These are phyloP conservation scores for Phialophora macrospora DNA, from an alignment of 2,329 filamentous ascomycete species.

Conservation along the genomic window DNA sequence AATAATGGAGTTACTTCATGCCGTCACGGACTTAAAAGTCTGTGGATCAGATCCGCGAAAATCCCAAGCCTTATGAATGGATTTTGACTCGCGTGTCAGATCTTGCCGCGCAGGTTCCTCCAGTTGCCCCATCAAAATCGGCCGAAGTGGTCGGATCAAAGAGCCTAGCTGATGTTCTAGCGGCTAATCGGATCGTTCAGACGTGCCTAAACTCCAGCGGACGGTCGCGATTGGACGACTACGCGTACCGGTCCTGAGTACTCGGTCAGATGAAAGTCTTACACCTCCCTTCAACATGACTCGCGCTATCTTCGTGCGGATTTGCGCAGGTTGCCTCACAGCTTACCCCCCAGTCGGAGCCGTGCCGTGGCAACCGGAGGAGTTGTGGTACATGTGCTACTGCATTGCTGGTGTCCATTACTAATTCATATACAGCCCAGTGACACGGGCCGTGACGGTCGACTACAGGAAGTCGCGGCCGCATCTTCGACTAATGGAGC, in stretches of 20 bases:
- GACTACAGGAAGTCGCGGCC: too few relatives aligned
- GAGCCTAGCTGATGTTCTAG: not conserved
- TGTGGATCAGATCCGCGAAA: not conserved
- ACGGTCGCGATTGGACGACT: not conserved
- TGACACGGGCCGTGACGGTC: too few relatives aligned
- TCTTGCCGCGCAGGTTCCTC: not conserved
- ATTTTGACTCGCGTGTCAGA: conserved; percentile 1
- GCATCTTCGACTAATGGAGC: too few relatives aligned
- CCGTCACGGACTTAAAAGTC: not conserved
- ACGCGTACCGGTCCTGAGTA: too few relatives aligned
- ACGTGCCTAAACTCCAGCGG: not conserved
- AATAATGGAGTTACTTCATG: not conserved
- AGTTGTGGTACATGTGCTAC: not conserved
- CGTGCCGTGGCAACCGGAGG: conserved; percentile 3
- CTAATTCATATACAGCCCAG: not conserved
- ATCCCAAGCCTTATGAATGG: not conserved
- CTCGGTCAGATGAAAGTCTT: not conserved
- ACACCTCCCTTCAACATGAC: not conserved
- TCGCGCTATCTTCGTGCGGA: not conserved
- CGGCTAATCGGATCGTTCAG: not conserved
- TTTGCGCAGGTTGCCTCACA: not conserved
- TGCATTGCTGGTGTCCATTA: not conserved
- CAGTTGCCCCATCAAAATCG: not conserved
- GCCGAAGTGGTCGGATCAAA: conserved; percentile 3
- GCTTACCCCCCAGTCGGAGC: not conserved